Percentiles rank a stretch among this genome's conserved stretches.
Evolutionary conservation across 2,329 filamentous ascomycete genomes (phyloP).

Genomic region (Calcarisporium arbuscula): DNA sequence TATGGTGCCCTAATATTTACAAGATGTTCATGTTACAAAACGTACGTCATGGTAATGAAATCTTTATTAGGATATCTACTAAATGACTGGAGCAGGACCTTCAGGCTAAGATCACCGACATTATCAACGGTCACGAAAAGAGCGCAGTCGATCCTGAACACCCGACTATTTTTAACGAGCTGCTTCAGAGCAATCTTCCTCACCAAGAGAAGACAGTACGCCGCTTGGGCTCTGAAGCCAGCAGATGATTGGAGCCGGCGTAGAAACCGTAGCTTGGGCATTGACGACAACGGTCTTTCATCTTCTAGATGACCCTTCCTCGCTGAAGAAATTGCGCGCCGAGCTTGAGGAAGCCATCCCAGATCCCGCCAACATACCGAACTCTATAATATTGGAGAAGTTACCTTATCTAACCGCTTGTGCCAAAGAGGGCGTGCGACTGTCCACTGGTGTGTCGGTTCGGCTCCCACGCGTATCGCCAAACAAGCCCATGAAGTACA

Average conservation of each 20-base stretch:
- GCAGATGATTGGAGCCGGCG: slow-evolving; percentile 27
- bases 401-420: slow-evolving; percentile 33
- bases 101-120: too few species aligned
- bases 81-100: too few species aligned
- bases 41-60: too few species aligned
- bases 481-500: too few species aligned
- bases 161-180: slow-evolving; percentile 22
- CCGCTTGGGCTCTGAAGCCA: slow-evolving; percentile 25
- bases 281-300: slow-evolving; percentile 27
- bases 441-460: too few species aligned
- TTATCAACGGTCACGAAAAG: too few species aligned
- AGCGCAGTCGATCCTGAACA: too few species aligned
- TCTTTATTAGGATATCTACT: too few species aligned
- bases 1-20: too few species aligned
- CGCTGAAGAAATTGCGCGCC: slow-evolving; percentile 20
- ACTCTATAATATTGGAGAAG: slow-evolving; percentile 22
- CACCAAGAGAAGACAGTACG: slow-evolving; percentile 22
- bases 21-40: too few species aligned
- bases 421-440: too few species aligned
- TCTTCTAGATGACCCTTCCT: slow-evolving; percentile 23
- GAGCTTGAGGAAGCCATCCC: slow-evolving; percentile 21
- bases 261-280: slow-evolving; percentile 27
- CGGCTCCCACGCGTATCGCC: too few species aligned
- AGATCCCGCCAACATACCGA: slow-evolving; percentile 1
- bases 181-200: slow-evolving; percentile 22